These are phyloP conservation scores for Nicotiana noctiflora DNA, from an alignment of 257 asterid species.

Conservation along the genomic window DNA sequence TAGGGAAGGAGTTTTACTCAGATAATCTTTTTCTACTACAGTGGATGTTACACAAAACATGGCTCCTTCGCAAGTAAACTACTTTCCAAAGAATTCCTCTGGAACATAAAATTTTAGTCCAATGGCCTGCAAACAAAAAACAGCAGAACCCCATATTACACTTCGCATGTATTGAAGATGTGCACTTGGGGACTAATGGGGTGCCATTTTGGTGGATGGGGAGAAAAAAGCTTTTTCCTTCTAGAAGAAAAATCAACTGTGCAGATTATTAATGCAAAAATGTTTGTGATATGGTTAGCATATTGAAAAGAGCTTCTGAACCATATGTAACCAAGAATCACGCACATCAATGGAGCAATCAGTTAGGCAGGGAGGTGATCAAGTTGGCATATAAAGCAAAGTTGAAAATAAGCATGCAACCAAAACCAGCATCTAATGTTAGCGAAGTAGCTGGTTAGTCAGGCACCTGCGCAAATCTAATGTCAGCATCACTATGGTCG, in stretches of 20 bases:
- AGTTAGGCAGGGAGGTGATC: not conserved
- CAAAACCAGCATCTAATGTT: not conserved
- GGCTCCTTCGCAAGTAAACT: slow-evolving; percentile 10
- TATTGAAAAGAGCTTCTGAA: not conserved
- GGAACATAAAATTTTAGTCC: slow-evolving; percentile 75
- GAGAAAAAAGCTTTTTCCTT: not conserved
- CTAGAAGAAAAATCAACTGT: not conserved
- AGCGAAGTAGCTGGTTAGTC: not conserved
- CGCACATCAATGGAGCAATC: not conserved
- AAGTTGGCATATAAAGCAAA: not conserved
- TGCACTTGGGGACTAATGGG: not conserved
- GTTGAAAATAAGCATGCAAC: not conserved
- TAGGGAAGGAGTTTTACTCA: not conserved
- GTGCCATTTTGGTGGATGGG: not conserved
- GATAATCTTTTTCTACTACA: not conserved
- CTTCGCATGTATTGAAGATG: not conserved
- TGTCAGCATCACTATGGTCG: slow-evolving; percentile 90
- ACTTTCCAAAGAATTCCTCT: slow-evolving; percentile 47
- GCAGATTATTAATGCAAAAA: not conserved
- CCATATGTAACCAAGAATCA: not conserved
- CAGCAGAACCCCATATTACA: not conserved
- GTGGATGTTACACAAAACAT: not conserved
- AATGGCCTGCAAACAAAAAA: slow-evolving; percentile 49
- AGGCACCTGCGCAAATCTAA: slow-evolving; percentile 80
- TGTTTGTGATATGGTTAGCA: not conserved